A percentile compares a stretch with the other conserved stretches of the same genome.
Conservation (phyloP, 2,329 filamentous ascomycete genomes). For the Salinomyces thailandicus region DNA sequence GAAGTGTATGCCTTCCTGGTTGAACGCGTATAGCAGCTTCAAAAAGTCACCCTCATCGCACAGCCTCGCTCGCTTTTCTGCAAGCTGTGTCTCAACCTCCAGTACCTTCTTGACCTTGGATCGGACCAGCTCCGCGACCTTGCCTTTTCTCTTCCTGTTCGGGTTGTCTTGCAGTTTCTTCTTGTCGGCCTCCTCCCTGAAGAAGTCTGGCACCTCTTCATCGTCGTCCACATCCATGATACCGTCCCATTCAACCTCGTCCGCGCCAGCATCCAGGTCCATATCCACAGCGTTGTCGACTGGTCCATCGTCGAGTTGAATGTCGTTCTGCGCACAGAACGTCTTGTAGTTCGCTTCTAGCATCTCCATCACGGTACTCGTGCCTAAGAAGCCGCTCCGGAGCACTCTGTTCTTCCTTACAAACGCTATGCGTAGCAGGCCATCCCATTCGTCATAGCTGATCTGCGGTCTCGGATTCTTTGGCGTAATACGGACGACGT, state of each 20-base stretch:
- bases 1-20: constrained; percentile 89
- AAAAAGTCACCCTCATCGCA: constrained; percentile 92
- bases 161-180: constrained; percentile 45
- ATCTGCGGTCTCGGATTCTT: constrained; percentile 79
- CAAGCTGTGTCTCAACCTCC: constrained; percentile 66
- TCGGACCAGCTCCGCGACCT: constrained; percentile 69
- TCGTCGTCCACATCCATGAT: constrained; percentile 48
- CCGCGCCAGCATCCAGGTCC: constrained; percentile 30
- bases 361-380: constrained; percentile 69
- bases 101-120: constrained; percentile 80
- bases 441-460: constrained; percentile 91
- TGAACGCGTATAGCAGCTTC: constrained; percentile 70
- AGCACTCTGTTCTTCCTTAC: constrained; percentile 86
- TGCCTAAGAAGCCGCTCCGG: constrained; percentile 68
- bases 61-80: constrained; percentile 70
- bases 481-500: constrained; percentile 80
- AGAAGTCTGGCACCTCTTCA: constrained; percentile 73
- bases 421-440: constrained; percentile 71
- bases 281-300: constrained; percentile 25
- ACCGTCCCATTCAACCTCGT: constrained; percentile 34
- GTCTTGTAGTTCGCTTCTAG: constrained; percentile 81
- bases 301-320: constrained; percentile 60
- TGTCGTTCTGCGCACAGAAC: constrained; percentile 79
- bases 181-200: constrained; percentile 53
- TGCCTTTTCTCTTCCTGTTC: constrained; percentile 63